A percentile compares a stretch with the other conserved stretches of the same genome.
Conservation (phyloP, 371 early-diverging fungal species). For the Rhizopus delemar region DNA sequence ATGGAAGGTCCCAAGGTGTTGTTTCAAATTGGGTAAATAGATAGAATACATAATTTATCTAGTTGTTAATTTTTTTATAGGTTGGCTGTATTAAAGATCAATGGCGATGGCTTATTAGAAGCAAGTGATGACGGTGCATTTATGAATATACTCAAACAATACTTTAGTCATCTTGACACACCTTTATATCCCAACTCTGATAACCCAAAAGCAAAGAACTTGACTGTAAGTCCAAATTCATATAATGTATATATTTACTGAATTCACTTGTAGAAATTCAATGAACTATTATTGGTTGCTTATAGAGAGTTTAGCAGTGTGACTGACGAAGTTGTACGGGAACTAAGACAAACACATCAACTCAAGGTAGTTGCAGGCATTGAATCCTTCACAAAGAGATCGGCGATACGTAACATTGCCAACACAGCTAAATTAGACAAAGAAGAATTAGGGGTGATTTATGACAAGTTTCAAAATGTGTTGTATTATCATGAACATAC, state of each 20-base stretch:
- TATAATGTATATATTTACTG: not conserved
- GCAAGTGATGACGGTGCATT: constrained; percentile 92
- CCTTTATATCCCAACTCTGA: constrained; percentile 61
- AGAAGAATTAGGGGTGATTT: constrained; percentile 81
- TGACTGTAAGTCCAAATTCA: constrained; percentile 48
- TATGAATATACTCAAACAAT: constrained; percentile 76
- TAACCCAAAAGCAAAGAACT: constrained; percentile 58
- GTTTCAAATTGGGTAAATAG: constrained; percentile 81
- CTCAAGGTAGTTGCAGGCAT: constrained; percentile 94
- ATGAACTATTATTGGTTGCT: constrained; percentile 88
- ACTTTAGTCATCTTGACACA: constrained; percentile 70
- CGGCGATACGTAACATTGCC: constrained; percentile 79
- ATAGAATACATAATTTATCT: too few species aligned
- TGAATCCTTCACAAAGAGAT: constrained; percentile 90
- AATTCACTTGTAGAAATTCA: constrained; percentile 66
- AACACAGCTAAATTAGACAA: constrained; percentile 77
- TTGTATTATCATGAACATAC: constrained; percentile 71
- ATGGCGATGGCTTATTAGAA: constrained; percentile 84
- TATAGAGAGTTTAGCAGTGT: constrained; percentile 89
- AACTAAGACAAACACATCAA: constrained; percentile 86
- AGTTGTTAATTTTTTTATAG: not conserved
- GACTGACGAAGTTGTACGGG: constrained; percentile 75
- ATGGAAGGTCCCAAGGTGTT: constrained; percentile 92
- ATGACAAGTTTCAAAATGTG: constrained; percentile 86
- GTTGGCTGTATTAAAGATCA: constrained; percentile 89